These are phyloP conservation scores for Tulasnella sp. DNA, from an alignment of 768 basidiomycete genomes.

Conservation along the genomic window DNA sequence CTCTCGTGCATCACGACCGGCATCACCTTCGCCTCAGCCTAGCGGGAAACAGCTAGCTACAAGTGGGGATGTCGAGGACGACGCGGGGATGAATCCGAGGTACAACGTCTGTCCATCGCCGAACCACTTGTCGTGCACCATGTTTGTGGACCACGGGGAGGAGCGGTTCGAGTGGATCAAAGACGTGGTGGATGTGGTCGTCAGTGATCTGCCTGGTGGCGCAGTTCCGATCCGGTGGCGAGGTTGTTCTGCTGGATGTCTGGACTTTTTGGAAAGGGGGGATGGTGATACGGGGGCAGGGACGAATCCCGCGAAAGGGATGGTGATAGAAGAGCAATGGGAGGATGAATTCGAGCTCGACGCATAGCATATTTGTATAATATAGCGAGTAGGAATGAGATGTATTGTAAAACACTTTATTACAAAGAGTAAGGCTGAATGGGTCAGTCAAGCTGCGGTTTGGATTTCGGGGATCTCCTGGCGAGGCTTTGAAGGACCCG, in stretches of 20 bases:
- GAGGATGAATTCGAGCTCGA: constrained; percentile 19
- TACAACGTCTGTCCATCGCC: constrained; percentile 34
- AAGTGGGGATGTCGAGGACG: background rate
- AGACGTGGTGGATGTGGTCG: constrained; percentile 54
- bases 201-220: constrained; percentile 48
- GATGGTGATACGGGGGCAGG: background rate
- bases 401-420: constrained; percentile 1
- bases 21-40: background rate
- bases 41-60: background rate
- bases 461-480: background rate
- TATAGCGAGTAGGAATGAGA: background rate
- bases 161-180: constrained; percentile 69
- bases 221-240: constrained; percentile 66
- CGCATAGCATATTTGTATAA: background rate
- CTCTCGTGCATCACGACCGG: background rate
- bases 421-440: background rate
- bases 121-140: constrained; percentile 33
- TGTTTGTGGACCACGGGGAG: constrained; percentile 63
- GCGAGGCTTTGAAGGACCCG: constrained; percentile 9
- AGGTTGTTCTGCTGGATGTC: constrained; percentile 65
- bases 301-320: background rate
- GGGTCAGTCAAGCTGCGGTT: background rate
- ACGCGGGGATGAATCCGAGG: constrained; percentile 24
- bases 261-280: constrained; percentile 57
- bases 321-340: background rate